These are phyloP conservation scores for Fusarium pilosicola DNA, from an alignment of 2,329 filamentous ascomycete species.

Conservation along the genomic window DNA sequence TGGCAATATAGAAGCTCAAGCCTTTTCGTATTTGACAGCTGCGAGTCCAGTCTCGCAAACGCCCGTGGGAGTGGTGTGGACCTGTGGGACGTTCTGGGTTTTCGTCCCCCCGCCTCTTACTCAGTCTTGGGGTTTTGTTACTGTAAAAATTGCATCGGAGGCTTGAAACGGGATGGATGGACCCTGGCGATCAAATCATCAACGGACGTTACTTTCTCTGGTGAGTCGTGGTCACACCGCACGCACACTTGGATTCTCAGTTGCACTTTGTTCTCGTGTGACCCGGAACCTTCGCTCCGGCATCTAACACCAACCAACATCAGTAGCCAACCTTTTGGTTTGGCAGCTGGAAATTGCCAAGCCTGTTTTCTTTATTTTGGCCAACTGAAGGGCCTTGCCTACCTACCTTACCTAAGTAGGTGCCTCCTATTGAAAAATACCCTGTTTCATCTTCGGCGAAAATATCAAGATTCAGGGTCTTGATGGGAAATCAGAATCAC, in stretches of 20 bases:
- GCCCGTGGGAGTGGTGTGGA: slow-evolving; percentile 1
- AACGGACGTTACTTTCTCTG: slow-evolving; percentile 2
- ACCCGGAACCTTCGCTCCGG: slow-evolving; percentile 31
- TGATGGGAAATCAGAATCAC: slow-evolving; percentile 10
- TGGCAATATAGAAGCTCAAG: neutral
- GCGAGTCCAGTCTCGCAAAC: neutral
- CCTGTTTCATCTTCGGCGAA: slow-evolving; percentile 7
- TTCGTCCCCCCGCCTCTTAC: neutral
- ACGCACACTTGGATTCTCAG: neutral
- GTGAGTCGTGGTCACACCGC: slow-evolving; percentile 6
- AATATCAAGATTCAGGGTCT: slow-evolving; percentile 23
- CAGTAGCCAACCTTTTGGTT: neutral
- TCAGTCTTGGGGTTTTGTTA: neutral
- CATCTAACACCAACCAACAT: neutral
- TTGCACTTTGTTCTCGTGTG: neutral
- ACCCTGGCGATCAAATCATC: slow-evolving; percentile 39
- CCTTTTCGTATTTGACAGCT: slow-evolving; percentile 7
- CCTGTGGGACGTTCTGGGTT: slow-evolving; percentile 15
- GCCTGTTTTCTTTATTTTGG: neutral
- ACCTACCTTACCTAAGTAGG: neutral
- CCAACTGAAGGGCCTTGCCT: neutral
- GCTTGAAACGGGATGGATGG: slow-evolving; percentile 25
- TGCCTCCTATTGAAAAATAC: neutral
- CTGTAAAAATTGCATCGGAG: slow-evolving; percentile 3
- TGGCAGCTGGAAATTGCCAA: neutral